phyloP scores from a whole-genome alignment of 108 stramenopile species.

The Chaetoceros muelleri region DNA sequence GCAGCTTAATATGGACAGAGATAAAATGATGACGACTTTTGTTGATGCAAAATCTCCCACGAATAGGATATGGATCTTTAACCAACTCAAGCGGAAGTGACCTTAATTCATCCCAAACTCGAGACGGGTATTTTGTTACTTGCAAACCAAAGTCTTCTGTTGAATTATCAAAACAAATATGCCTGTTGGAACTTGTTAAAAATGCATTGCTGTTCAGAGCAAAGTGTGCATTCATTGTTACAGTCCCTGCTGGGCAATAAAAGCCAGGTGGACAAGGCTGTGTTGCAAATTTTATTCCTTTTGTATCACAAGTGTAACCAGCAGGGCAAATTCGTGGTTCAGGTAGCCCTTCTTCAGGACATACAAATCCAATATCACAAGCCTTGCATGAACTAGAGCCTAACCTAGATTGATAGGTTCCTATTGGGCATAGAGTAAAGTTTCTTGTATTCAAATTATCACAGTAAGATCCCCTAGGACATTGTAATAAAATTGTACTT shows the following conservation, averaged over 20 bases:
- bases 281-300: constrained; percentile 31
- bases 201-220: not conserved
- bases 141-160: constrained; percentile 17
- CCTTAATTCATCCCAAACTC: constrained; percentile 19
- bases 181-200: too few species aligned
- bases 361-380: constrained; percentile 69
- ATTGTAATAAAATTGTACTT: constrained; percentile 28
- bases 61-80: not conserved
- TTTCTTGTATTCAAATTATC: constrained; percentile 9
- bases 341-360: constrained; percentile 50
- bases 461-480: constrained; percentile 29
- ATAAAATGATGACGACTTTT: constrained; percentile 4
- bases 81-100: constrained; percentile 17
- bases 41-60: constrained; percentile 19
- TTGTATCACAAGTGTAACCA: constrained; percentile 53
- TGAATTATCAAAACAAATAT: not conserved
- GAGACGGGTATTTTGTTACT: constrained; percentile 6
- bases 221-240: constrained; percentile 3
- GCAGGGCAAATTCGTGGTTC: constrained; percentile 47
- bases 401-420: constrained; percentile 56
- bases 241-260: constrained; percentile 44
- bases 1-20: too few species aligned
- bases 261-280: constrained; percentile 53
- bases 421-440: constrained; percentile 66
- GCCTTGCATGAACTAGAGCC: constrained; percentile 32